Evolutionary conservation across 805 yeast genomes (phyloP), one percentile per base, ranked within the genome.

Genomic region (Ogataea populi-albae): DNA sequence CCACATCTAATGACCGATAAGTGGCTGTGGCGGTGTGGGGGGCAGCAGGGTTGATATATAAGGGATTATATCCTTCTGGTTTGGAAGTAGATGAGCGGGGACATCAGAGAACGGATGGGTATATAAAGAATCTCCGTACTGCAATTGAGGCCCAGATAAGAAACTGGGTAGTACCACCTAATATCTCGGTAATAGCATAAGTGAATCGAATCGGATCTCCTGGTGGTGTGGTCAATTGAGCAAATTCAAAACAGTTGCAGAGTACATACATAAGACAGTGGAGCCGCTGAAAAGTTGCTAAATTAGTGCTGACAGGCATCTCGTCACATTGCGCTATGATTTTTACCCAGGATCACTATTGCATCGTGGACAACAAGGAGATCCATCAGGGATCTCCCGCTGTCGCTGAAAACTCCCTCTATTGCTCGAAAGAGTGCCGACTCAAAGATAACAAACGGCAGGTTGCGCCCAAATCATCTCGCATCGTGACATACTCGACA

Each of bases 301-400:
- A n/a, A n/a, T n/a, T n/a, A n/a, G n/a, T n/a, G n/a, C n/a, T n/a
- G n/a, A n/a, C n/a, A n/a, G n/a, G n/a, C n/a, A n/a, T n/a, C n/a
- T n/a, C n/a, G n/a, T n/a, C n/a, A n/a, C n/a, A n/a, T n/a, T n/a
- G n/a, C 15, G 32, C 10, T 17, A 36, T 37, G 49, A 29, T 50
- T 25, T 50, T 50, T 26, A 44, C 34, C 29, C 54, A 50, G 34
- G 54, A 50, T 32, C 43, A 46, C 10, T 46, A 44, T 25, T 50
- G 54, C 49, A 47, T 50, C 36, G 46, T 50, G 26, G 54, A 50
- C 32, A 47, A 38, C 45, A 47, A 38, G 21, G 42, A 41, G 28
- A 27, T 47, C 12, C 33, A 32, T 26, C 31, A 28, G 4, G 28
- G 24, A 17, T 26, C 18, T 8, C n/a, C 25, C 10, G 30, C 22